Conservation (phyloP, 2,329 filamentous ascomycete species). For the Clarireedia sp. region DNA sequence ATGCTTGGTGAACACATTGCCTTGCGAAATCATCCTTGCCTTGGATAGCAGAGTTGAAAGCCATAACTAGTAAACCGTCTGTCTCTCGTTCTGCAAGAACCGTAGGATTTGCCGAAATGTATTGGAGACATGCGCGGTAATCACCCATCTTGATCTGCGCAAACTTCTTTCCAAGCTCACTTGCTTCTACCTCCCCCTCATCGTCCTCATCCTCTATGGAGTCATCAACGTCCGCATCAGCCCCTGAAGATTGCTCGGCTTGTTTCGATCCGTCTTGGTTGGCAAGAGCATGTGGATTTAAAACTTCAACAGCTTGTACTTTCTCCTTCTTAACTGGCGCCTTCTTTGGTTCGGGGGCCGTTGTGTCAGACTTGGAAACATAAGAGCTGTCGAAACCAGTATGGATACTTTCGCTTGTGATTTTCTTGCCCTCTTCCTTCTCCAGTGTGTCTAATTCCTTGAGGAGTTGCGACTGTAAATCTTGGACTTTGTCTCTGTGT, state of each 20-base stretch:
- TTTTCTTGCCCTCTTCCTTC: slow-evolving; percentile 78
- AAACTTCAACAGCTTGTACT: slow-evolving; percentile 56
- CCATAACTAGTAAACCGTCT: slow-evolving; percentile 82
- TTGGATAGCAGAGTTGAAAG: slow-evolving; percentile 80
- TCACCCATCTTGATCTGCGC: slow-evolving; percentile 68
- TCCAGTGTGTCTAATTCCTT: slow-evolving; percentile 73
- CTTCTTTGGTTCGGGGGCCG: slow-evolving; percentile 17
- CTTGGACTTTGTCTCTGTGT: slow-evolving; percentile 70
- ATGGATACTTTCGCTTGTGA: slow-evolving; percentile 84
- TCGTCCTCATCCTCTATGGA: slow-evolving; percentile 49
- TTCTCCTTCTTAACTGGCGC: slow-evolving; percentile 37
- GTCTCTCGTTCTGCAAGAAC: slow-evolving; percentile 80
- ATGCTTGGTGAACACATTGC: slow-evolving; percentile 86
- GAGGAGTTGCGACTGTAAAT: slow-evolving; percentile 67
- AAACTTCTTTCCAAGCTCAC: slow-evolving; percentile 71
- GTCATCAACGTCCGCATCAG: slow-evolving; percentile 57
- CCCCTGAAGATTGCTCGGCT: slow-evolving; percentile 41
- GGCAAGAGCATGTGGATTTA: slow-evolving; percentile 56
- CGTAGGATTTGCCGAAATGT: slow-evolving; percentile 68
- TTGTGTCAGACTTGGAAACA: slow-evolving; percentile 53
- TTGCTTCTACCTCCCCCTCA: slow-evolving; percentile 68
- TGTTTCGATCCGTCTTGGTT: slow-evolving; percentile 36
- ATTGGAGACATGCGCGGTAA: slow-evolving; percentile 65
- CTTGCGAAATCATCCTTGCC: slow-evolving; percentile 67
- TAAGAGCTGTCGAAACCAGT: slow-evolving; percentile 86